Conservation (phyloP, 2,329 filamentous ascomycete species). For the Xylaria sp. region DNA sequence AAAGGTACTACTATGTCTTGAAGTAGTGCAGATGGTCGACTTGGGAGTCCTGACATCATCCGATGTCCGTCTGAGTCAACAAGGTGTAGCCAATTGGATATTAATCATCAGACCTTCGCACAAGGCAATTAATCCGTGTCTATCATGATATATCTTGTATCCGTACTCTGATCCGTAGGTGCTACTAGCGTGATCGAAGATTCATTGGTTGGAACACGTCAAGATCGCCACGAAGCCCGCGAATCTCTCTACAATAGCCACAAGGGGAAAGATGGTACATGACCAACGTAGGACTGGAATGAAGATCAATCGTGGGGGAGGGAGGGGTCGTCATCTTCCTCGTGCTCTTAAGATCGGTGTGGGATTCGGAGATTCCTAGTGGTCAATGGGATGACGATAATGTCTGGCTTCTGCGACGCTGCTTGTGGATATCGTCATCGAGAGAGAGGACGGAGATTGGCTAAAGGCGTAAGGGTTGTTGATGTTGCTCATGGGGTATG, state of each 20-base stretch:
- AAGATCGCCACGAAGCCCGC: slow-evolving; percentile 35
- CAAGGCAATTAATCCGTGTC: slow-evolving; percentile 10
- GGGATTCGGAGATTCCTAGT: slow-evolving; percentile 31
- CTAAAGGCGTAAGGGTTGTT: slow-evolving; percentile 19
- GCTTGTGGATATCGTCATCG: slow-evolving; percentile 34
- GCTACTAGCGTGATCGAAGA: slow-evolving; percentile 7
- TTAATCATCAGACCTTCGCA: slow-evolving; percentile 24
- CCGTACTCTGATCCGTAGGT: no score
- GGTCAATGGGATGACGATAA: slow-evolving; percentile 36
- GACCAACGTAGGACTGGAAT: slow-evolving; percentile 35
- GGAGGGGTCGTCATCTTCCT: slow-evolving; percentile 24
- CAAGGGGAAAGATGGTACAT: slow-evolving; percentile 34
- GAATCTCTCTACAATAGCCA: slow-evolving; percentile 26
- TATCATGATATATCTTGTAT: slow-evolving; percentile 2
- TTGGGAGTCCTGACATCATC: slow-evolving; percentile 19
- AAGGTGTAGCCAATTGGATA: slow-evolving; percentile 2
- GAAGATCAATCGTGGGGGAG: slow-evolving; percentile 34
- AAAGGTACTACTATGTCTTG: slow-evolving; percentile 24
- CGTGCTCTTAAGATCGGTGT: slow-evolving; percentile 39
- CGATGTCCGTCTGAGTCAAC: slow-evolving; percentile 1
- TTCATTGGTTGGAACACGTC: slow-evolving; percentile 18
- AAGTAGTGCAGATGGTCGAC: slow-evolving; percentile 16
- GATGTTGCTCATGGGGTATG: slow-evolving; percentile 30
- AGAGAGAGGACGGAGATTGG: slow-evolving; percentile 38
- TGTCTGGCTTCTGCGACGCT: slow-evolving; percentile 34